A percentile compares a stretch with the other conserved stretches of the same genome.
These are phyloP conservation scores for Ophiostoma ips DNA, from an alignment of 2,329 filamentous ascomycete genomes.

Conservation along the genomic window DNA sequence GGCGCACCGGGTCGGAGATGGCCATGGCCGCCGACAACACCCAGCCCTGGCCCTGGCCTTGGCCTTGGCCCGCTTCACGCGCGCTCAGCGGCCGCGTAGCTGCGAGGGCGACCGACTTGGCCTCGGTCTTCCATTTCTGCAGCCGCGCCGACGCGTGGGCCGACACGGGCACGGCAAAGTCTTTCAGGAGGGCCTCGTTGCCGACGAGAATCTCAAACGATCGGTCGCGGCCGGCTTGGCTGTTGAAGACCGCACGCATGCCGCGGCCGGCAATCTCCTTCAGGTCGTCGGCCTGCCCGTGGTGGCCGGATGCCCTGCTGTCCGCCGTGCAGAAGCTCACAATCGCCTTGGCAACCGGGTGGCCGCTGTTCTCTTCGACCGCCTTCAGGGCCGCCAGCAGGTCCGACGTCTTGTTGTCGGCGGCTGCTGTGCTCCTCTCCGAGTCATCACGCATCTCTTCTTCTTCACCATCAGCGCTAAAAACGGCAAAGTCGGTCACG, in stretches of 20 bases:
- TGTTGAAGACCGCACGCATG: slow-evolving; percentile 41
- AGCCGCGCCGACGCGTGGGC: slow-evolving; percentile 24
- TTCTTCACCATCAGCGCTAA: slow-evolving; percentile 19
- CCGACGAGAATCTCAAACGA: slow-evolving; percentile 48
- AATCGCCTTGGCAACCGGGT: slow-evolving; percentile 61
- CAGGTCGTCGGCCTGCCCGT: slow-evolving; percentile 26
- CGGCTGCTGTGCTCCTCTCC: not conserved
- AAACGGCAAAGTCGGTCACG: slow-evolving; percentile 42
- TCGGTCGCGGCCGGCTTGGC: slow-evolving; percentile 7
- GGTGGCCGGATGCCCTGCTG: slow-evolving; percentile 1
- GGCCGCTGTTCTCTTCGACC: slow-evolving; percentile 58
- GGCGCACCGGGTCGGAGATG: slow-evolving; percentile 67
- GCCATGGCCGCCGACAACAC: slow-evolving; percentile 53
- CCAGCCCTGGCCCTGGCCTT: slow-evolving; percentile 21
- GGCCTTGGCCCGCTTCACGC: not conserved
- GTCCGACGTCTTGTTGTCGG: not conserved
- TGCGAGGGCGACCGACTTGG: slow-evolving; percentile 49
- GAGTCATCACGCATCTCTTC: not conserved
- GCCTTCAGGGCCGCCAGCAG: slow-evolving; percentile 42
- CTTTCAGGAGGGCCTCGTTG: slow-evolving; percentile 55
- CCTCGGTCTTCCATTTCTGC: slow-evolving; percentile 44
- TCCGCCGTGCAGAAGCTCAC: slow-evolving; percentile 41
- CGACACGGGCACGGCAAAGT: slow-evolving; percentile 29
- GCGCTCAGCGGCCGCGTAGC: slow-evolving; percentile 25
- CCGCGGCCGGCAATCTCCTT: slow-evolving; percentile 61